These are phyloP conservation scores for Cupressus sempervirens DNA, from an alignment of 75 land plant species.

Conservation along the genomic window DNA sequence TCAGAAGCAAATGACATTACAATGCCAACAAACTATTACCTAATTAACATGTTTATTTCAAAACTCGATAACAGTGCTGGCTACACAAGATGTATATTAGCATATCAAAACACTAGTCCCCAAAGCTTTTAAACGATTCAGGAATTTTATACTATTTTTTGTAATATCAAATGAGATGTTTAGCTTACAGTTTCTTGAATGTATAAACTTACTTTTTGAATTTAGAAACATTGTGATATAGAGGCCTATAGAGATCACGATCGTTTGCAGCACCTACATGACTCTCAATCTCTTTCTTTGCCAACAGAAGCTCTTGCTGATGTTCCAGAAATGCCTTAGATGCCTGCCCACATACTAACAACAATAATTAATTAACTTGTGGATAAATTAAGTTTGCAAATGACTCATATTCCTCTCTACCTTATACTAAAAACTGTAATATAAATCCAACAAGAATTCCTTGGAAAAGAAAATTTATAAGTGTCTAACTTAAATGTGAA, in stretches of 20 bases:
- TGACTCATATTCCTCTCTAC: neutral
- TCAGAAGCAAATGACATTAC: too few species aligned
- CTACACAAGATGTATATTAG: neutral
- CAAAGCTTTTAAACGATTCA: neutral
- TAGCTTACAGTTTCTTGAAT: neutral
- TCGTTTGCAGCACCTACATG: neutral
- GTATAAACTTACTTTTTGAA: slow-evolving; percentile 16
- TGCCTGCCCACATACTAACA: neutral
- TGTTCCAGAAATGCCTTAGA: neutral
- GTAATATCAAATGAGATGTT: neutral
- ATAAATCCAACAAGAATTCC: neutral
- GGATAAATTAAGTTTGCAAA: neutral
- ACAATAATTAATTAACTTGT: neutral
- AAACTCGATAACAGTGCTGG: too few species aligned
- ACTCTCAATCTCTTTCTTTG: slow-evolving; percentile 5
- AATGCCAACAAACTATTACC: too few species aligned
- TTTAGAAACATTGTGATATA: slow-evolving; percentile 17
- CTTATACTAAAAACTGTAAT: neutral
- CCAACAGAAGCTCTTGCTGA: neutral
- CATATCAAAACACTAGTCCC: neutral
- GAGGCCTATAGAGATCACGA: neutral
- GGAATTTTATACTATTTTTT: neutral
- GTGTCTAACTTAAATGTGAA: neutral
- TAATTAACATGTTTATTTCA: too few species aligned
- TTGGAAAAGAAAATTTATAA: neutral